Evolutionary conservation across 2,329 filamentous ascomycete genomes (phyloP), one percentile per base, ranked within the genome.

Genomic region (Phyllosticta citrichinensis): DNA sequence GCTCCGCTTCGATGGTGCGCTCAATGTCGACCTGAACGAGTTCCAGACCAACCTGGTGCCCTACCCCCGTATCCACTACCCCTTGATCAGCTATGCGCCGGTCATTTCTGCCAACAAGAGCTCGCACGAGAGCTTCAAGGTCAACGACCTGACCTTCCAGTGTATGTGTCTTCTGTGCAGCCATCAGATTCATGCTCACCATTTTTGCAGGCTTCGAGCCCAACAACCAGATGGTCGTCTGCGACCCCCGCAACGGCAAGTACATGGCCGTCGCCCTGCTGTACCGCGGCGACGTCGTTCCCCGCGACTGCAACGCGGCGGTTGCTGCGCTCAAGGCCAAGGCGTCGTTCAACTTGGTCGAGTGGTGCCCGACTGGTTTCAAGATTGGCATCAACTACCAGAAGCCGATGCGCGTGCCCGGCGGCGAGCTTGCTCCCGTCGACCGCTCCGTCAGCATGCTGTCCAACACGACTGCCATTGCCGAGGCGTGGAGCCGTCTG

Each of bases 381-480:
- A 99, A 99, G 89, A 90, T 99, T 69, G 94, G 94, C 84, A 99
- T 99, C 83, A 97, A 92, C 89, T 97, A 95, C 87, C 92, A 97
- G 83, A 89, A 92, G 74, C 93, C 93, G 68, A 86, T 95, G 82
- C 88, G 89, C 79, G 93, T 97, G 62, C 94, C 91, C 73, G 96
- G 97, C 80, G 93, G 93, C 72, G 94, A 97, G 75, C 85, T 97
- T 66, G 93, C 94, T 78, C 94, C 96, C 84, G 93, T 97, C 78
- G 91, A 93, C 85, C 93, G 94, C 73, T 93, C 93, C 79, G 93
- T 97, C 67, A 97, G 93, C 87, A 97, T 99, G 94, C 83, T 99
- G 66, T 93, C 89, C 80, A 95, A 99, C 85, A 99, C 94, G 70
- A 99, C 94, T 58, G 93, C 94, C 73, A 99, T 99, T 72, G 89